phyloP scores from a whole-genome alignment of 805 yeast species.

The Hanseniaspora lachancei region DNA sequence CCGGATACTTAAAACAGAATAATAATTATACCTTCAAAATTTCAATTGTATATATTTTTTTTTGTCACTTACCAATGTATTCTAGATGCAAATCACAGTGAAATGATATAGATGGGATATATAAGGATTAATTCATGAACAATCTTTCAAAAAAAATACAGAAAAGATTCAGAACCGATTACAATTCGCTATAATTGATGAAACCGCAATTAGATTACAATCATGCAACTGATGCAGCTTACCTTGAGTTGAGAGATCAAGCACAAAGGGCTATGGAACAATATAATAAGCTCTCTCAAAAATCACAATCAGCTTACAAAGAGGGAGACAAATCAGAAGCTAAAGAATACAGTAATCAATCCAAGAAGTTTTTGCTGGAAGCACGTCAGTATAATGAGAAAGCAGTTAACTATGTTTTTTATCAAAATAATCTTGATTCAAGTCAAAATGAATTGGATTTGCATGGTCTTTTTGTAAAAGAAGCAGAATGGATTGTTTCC shows the following conservation, averaged over 20 bases:
- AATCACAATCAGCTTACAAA: constrained; percentile 68
- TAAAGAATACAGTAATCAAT: constrained; percentile 53
- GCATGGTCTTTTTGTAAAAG: constrained; percentile 83
- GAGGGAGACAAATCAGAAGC: constrained; percentile 64
- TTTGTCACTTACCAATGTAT: no score
- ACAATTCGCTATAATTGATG: background rate
- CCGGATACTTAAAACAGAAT: no score
- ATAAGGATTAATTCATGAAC: no score
- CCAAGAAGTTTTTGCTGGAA: constrained; percentile 43
- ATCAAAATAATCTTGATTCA: constrained; percentile 80
- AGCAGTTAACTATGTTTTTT: constrained; percentile 84
- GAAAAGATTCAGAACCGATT: no score
- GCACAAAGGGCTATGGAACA: constrained; percentile 58
- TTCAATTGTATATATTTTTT: no score
- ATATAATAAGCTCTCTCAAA: constrained; percentile 40
- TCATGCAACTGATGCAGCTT: constrained; percentile 57
- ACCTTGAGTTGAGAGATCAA: constrained; percentile 45
- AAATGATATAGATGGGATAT: no score
- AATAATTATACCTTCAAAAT: no score
- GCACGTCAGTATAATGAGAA: constrained; percentile 60
- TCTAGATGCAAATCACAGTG: no score
- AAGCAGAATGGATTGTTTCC: constrained; percentile 67
- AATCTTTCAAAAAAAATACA: no score
- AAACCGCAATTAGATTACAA: constrained; percentile 38
- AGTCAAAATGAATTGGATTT: constrained; percentile 76